phyloP scores from a whole-genome alignment of 2,329 filamentous ascomycete species.

The Colletotrichum camelliae region DNA sequence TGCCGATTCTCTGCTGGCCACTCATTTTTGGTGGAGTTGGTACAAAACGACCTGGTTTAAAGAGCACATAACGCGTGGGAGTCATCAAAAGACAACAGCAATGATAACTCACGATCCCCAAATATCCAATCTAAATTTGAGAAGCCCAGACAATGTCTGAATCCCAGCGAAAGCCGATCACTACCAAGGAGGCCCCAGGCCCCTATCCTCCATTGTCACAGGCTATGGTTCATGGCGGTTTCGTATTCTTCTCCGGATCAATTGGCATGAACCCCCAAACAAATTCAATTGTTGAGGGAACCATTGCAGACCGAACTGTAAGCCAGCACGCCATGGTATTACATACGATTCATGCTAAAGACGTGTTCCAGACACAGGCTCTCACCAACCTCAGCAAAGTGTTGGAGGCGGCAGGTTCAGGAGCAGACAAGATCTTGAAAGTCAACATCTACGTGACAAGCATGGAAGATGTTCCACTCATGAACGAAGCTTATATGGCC shows the following conservation, averaged over 20 bases:
- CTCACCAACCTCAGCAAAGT: neutral
- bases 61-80: neutral
- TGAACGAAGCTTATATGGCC: neutral
- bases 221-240: neutral
- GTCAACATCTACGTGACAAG: neutral
- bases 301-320: neutral
- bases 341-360: too few species aligned
- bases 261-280: neutral
- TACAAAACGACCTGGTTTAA: neutral
- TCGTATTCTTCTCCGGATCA: neutral
- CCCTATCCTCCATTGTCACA: neutral
- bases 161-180: neutral
- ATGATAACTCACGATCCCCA: fast-evolving
- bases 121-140: neutral
- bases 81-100: neutral
- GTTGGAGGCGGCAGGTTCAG: neutral
- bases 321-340: neutral
- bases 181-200: neutral
- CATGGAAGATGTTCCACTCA: neutral
- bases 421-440: neutral
- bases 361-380: neutral
- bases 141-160: neutral
- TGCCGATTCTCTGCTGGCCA: neutral
- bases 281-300: neutral
- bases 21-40: neutral